Evolutionary conservation across 345 rosid genomes (phyloP), one percentile per base, ranked within the genome.

Genomic region (Excoecaria cochinchinensis): DNA sequence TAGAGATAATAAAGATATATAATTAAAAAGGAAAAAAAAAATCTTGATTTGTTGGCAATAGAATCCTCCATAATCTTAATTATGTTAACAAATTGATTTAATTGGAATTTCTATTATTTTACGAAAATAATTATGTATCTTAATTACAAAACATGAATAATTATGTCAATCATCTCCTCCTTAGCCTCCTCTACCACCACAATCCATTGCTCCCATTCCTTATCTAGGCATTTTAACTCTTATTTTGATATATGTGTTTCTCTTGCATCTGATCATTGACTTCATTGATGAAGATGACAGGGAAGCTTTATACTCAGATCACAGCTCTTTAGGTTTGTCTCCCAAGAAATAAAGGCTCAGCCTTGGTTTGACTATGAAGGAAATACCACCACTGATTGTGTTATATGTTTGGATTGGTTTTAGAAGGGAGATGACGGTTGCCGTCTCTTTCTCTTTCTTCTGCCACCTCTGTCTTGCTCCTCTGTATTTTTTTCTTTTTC

Each of bases 351-450:
- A 39, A 11, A 67, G 7, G 76, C 70, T 12, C 75, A 75, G 65
- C 85, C 85, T 15, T 69, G 80, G 73, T 81, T 83, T 31, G 14
- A 75, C 38, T 75, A 47, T 6, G 25, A 59, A 39, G 72, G 15
- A 0, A 72, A 69, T 3, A 13, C 25, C 6, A 8, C 69, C 4
- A 36, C 31, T 5, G 11, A 7, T 3, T 80, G 85, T 22, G 79
- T 55, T 4, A 76, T 83, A 8, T 82, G 86, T 76, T 78, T 77
- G 69, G 84, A 86, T 13, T 67, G 42, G 25, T 72, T 83, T 19
- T 69, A 57, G 39, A 57, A 13, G 4, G 76, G 84, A 6, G 81
- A 82, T n/a, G n/a, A n/a, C n/a, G n/a, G n/a, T n/a, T n/a, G n/a
- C n/a, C n/a, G n/a, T n/a, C n/a, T n/a, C n/a, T n/a, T n/a, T n/a